Conservation (phyloP, 2,329 filamentous ascomycete genomes). For the Aspergillus sclerotialis region DNA sequence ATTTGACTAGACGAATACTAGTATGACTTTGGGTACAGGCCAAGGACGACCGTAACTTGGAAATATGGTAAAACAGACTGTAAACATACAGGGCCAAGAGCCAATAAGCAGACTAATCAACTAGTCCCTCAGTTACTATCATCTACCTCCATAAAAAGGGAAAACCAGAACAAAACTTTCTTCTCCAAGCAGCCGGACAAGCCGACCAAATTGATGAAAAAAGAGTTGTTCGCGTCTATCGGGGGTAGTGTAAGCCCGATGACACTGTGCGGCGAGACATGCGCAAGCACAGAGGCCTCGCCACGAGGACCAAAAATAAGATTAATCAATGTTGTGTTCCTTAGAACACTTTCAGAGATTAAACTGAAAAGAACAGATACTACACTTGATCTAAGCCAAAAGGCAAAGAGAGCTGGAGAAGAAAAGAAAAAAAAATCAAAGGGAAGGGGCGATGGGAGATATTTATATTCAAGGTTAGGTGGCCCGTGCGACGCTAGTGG, state of each 20-base stretch:
- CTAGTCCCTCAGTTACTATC: background rate
- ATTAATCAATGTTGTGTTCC: conserved; percentile 70
- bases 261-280: conserved; percentile 62
- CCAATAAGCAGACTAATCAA: too few relatives aligned
- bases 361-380: conserved; percentile 97
- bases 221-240: conserved; percentile 57
- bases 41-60: too few relatives aligned
- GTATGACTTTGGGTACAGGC: too few relatives aligned
- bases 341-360: conserved; percentile 82
- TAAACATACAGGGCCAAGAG: too few relatives aligned
- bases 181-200: conserved; percentile 53
- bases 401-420: conserved; percentile 47
- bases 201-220: conserved; percentile 56
- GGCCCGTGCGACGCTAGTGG: conserved; percentile 15
- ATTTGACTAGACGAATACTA: too few relatives aligned
- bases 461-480: conserved; percentile 21
- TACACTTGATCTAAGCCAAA: conserved; percentile 85
- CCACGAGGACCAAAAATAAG: conserved; percentile 62
- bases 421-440: conserved; percentile 38
- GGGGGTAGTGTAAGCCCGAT: conserved; percentile 68
- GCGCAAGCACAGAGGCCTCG: conserved; percentile 65
- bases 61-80: too few relatives aligned
- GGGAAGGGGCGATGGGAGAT: conserved; percentile 6
- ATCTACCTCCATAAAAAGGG: background rate
- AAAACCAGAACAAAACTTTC: conserved; percentile 22